phyloP scores from a whole-genome alignment of 176 grass and related monocot species.

The Urochloa ruziziensis region DNA sequence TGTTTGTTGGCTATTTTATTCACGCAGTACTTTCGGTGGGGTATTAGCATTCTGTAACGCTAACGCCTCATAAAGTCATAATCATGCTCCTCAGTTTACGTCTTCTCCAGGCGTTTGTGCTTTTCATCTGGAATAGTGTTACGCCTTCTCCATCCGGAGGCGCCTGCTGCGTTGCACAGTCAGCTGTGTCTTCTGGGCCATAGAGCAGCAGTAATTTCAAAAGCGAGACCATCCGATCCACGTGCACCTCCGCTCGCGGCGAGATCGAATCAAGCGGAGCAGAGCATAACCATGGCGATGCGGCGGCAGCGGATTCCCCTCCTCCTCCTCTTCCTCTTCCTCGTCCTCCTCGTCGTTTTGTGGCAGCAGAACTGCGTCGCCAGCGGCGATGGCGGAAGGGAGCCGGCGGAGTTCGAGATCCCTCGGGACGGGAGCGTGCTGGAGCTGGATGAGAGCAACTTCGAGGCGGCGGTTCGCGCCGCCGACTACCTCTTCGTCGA shows the following conservation, averaged over 20 bases:
- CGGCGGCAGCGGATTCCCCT: not conserved
- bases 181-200: not conserved
- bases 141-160: not conserved
- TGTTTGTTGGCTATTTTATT: not conserved
- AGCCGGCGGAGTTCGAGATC: constrained; percentile 44
- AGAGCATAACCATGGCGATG: not conserved
- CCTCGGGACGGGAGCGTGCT: constrained; percentile 63
- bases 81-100: not conserved
- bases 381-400: constrained; percentile 4
- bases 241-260: not conserved
- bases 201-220: not conserved
- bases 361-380: constrained; percentile 5
- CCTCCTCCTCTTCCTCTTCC: no score
- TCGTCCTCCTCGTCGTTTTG: constrained; percentile 8
- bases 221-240: not conserved
- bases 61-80: not conserved
- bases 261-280: constrained; percentile 12
- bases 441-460: constrained; percentile 82
- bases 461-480: constrained; percentile 61
- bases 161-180: not conserved
- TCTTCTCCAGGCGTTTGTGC: not conserved
- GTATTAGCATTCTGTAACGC: not conserved
- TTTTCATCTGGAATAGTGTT: fast-evolving
- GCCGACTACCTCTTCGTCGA: constrained; percentile 74
- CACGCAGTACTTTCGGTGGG: not conserved